Evolutionary conservation across 345 rosid species (phyloP), one percentile per base, ranked within the genome.

Genomic region (Hibiscus syriacus): DNA sequence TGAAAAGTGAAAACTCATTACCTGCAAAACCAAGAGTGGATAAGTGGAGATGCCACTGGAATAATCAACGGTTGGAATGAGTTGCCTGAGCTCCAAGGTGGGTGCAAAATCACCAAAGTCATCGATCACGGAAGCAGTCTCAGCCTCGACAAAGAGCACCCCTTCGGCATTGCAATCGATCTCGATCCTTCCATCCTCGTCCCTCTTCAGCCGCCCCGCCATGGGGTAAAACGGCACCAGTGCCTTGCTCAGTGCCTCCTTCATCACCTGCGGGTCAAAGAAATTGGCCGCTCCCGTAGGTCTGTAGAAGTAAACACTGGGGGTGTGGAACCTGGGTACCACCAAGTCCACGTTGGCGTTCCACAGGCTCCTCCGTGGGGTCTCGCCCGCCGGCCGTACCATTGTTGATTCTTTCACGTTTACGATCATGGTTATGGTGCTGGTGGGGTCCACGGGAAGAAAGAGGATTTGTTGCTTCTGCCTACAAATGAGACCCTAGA

Each of bases 51-150:
- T 78, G 39, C 94, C 94, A 23, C 82, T 85, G 22, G 96, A 86
- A 80, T 91, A 87, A 83, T 94, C 97, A 6, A 91, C 96, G 2
- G 86, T 34, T 0, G 99, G 97, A 39, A 94, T 86, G 56, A 94
- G 99, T 84, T 87, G 81, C 77, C 86, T 79, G 76, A 91, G 91
- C 72, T 79, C 84, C 77, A 83, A 76, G 19, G 95, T 87, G n/a
- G 99, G 97, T 23, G 97, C 91, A 25, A 93, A 90, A 63, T 93
- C 98, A 0, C 96, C 97, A 19, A 90, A 89, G 64, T 90, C 97
- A 57, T 87, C 94, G 48, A 90, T 72, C 6, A 76, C 72, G 4
- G 96, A 77, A 41, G 53, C 73, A 0, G 97, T 87, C 62, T 93
- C 90, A 0, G 98, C 97, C 69, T 80, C 87, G 39, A 93, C 97